phyloP scores from a whole-genome alignment of 257 asterid species.

The Solanum pinnatisectum region DNA sequence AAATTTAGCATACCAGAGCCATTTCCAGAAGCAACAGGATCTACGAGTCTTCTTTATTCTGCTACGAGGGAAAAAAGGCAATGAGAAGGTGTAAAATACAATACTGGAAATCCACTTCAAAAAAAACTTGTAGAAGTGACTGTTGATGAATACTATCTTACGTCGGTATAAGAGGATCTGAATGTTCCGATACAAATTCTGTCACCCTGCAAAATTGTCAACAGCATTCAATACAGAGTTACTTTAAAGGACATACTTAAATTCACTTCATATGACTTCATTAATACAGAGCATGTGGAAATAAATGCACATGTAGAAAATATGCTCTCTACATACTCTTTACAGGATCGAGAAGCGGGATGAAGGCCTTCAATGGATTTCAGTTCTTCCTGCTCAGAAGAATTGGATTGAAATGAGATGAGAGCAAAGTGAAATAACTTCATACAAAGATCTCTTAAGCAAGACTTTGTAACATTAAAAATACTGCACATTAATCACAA shows the following conservation, averaged over 20 bases:
- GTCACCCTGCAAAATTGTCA: constrained; percentile 40
- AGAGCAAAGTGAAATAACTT: background rate
- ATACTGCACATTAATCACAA: background rate
- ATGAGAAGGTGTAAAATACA: background rate
- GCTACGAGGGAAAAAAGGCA: constrained; percentile 3
- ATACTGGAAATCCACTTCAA: background rate
- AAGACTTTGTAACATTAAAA: background rate
- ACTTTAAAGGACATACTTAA: background rate
- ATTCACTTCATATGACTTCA: background rate
- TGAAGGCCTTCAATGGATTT: constrained; percentile 57
- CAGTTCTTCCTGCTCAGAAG: constrained; percentile 60
- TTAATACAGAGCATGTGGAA: background rate
- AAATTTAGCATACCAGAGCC: constrained; percentile 49
- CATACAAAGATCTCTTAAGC: background rate
- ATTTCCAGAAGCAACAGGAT: constrained; percentile 57
- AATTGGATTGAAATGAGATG: background rate
- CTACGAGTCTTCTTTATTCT: constrained; percentile 40
- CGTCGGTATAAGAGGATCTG: constrained; percentile 75
- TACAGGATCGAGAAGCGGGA: constrained; percentile 63
- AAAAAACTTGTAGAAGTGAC: background rate
- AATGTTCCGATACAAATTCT: constrained; percentile 43
- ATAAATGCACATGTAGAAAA: background rate
- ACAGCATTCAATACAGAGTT: background rate
- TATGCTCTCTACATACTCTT: constrained; percentile 45
- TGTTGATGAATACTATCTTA: constrained; percentile 18